Percentiles rank a stretch among this genome's conserved stretches.
phyloP scores from a whole-genome alignment of 2,329 filamentous ascomycete species.

The Paramyrothecium roridum region DNA sequence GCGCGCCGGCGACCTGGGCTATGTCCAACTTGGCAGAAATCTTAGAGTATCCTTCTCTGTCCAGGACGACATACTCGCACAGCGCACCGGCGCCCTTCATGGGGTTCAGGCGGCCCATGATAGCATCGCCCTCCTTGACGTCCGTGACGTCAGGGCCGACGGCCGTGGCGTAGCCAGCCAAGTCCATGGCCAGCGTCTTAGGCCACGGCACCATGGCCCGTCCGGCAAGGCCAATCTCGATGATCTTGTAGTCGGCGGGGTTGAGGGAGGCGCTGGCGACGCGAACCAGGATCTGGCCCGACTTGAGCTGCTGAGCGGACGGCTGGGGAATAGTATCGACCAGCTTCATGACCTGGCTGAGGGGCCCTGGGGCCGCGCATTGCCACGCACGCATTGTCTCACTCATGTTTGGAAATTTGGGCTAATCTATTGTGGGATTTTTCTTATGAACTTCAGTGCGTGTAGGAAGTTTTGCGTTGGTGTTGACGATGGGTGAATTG shows the following conservation, averaged over 20 bases:
- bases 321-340: conserved; percentile 12
- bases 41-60: conserved; percentile 26
- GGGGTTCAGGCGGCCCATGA: conserved; percentile 35
- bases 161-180: conserved; percentile 44
- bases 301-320: conserved; percentile 10
- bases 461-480: no score
- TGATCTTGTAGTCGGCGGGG: conserved; percentile 47
- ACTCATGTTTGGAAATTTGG: no score
- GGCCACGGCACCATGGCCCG: conserved; percentile 29
- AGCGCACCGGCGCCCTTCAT: conserved; percentile 34
- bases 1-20: conserved; percentile 39
- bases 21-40: conserved; percentile 36
- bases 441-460: no score
- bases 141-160: conserved; percentile 20
- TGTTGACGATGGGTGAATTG: no score
- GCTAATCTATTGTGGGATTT: no score
- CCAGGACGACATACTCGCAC: conserved; percentile 36
- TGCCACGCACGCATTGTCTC: conserved; percentile 26
- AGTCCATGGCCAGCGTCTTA: conserved; percentile 46
- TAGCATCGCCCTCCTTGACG: conserved; percentile 35
- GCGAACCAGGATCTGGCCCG: conserved; percentile 35
- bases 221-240: conserved; percentile 35
- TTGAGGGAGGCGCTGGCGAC: conserved; percentile 42
- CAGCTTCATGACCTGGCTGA: conserved; percentile 19
- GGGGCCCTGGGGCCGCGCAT: conserved; percentile 16